Conservation (phyloP, 805 yeast genomes). For the Ogataea henricii region DNA sequence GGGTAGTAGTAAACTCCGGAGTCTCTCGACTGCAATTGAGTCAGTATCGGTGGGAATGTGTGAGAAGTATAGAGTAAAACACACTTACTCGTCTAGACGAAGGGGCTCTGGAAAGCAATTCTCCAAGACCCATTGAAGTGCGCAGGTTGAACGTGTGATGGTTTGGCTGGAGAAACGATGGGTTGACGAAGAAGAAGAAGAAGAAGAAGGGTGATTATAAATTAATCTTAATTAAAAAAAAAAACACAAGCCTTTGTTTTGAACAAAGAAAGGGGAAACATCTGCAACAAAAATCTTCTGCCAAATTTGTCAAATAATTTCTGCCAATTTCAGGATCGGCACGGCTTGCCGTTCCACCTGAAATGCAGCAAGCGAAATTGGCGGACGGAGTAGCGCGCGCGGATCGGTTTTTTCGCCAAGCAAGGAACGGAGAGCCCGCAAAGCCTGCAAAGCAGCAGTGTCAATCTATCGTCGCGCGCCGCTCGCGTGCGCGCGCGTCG, state of each 20-base stretch:
- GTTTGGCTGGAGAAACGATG: not conserved
- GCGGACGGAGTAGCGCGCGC: not conserved
- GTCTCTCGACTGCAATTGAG: conserved; percentile 24
- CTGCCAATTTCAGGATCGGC: conserved; percentile 1
- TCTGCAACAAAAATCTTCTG: conserved; percentile 5
- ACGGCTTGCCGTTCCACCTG: not conserved
- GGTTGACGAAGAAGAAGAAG: not conserved
- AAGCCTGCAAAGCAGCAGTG: no score
- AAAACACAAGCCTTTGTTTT: not conserved
- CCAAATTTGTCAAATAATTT: conserved; percentile 1
- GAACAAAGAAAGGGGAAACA: conserved; percentile 6
- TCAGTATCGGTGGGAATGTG: not conserved
- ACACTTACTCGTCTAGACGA: conserved; percentile 32
- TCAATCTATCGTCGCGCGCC: no score
- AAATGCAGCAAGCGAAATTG: not conserved
- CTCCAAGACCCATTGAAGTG: conserved; percentile 28
- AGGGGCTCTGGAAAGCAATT: conserved; percentile 26
- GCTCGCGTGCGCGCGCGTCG: no score
- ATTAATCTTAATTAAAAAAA: not conserved
- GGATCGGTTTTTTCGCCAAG: no score
- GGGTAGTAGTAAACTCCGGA: conserved; percentile 29
- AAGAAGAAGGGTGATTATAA: not conserved
- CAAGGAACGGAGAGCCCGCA: no score
- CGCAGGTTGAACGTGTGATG: not conserved
- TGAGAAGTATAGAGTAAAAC: not conserved